Base-by-base conservation (phyloP, 192 early-diverging fungal species). In the Phycomyces blakesleeanus region DNA sequence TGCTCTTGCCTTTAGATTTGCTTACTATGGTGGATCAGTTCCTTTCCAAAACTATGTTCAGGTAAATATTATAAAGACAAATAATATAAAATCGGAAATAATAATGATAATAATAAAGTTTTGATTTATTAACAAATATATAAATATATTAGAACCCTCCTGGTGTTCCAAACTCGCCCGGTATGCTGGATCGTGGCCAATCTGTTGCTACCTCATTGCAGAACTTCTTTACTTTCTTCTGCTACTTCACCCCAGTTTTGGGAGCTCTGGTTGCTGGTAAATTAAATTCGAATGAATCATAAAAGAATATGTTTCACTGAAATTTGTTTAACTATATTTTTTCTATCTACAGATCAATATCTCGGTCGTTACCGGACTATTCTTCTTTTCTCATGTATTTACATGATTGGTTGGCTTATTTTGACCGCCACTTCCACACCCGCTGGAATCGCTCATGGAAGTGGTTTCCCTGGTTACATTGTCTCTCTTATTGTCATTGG, bases 321-420 rank as follows among this genome's bases (percentile, higher is more conserved):
- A n/a, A 34, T 34, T 34, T 34, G 29, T 34, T 34, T 34, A 7
- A 5, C 29, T 34, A 5, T 34, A 5, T 34, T 34, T 34, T 34
- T 34, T 34, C 29, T 34, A 34, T 34, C 29, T 34, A 34, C 29
- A 47, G 44, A 80, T 80, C 47, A 81, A 71, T 90, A 83, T 68
- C 47, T 83, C 47, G 90, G 90, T 67, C 86, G 84, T 75, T 90
- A 82, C 74, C 83, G 79, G 61, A 85, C 90, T 18, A 89, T 92
- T 57, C 26, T 83, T 16, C 15, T 90, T 24, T 90, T 92, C 61
- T 75, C 74, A 39, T 16, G 77, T 25, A 62, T 88, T 55, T 92
- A 92, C 66, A 77, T 87, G 57, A 0, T 82, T 34, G 90, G 90
- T 37, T 72, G 83, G 54, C 25, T 84, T 5, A 61, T 90, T 26